Conservation (phyloP, 2,329 filamentous ascomycete species). For the Clarireedia sp. region DNA sequence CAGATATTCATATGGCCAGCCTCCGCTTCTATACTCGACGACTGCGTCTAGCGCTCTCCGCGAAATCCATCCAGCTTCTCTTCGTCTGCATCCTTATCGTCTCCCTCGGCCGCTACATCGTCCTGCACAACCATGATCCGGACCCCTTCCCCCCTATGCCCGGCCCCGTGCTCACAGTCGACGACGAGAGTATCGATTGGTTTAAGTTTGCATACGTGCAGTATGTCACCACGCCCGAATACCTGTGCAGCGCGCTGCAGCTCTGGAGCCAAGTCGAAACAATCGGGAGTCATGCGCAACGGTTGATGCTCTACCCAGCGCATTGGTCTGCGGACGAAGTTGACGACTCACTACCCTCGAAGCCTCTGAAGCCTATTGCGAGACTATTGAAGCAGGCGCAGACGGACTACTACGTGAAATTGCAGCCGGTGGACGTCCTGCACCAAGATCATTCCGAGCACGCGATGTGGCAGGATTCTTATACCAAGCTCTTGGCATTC, state of each 20-base stretch:
- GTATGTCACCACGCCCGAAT: constrained; percentile 23
- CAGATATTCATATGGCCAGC: constrained; percentile 14
- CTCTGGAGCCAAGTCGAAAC: constrained; percentile 25
- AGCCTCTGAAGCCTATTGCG: constrained; percentile 19
- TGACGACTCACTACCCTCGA: constrained; percentile 13
- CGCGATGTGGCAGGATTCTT: constrained; percentile 22
- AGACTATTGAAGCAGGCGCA: constrained; percentile 20
- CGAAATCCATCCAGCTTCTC: constrained; percentile 14
- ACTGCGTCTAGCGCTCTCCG: constrained; percentile 15
- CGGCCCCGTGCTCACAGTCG: constrained; percentile 16
- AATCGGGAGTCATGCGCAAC: constrained; percentile 24
- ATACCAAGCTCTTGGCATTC: constrained; percentile 25
- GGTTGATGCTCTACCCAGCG: constrained; percentile 24
- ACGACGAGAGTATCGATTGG: constrained; percentile 21
- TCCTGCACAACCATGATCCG: constrained; percentile 20
- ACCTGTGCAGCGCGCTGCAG: constrained; percentile 26
- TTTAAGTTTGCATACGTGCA: constrained; percentile 23
- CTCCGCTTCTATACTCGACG: constrained; percentile 18
- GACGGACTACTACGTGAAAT: constrained; percentile 20
- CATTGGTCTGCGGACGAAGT: constrained; percentile 21
- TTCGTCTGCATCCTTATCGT: constrained; percentile 14
- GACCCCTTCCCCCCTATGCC: constrained; percentile 6
- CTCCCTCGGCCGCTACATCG: constrained; percentile 16
- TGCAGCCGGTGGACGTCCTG: constrained; percentile 21
- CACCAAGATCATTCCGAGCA: constrained; percentile 12